Base-by-base conservation (phyloP, 257 asterid species). In the Nicotiana undulata region DNA sequence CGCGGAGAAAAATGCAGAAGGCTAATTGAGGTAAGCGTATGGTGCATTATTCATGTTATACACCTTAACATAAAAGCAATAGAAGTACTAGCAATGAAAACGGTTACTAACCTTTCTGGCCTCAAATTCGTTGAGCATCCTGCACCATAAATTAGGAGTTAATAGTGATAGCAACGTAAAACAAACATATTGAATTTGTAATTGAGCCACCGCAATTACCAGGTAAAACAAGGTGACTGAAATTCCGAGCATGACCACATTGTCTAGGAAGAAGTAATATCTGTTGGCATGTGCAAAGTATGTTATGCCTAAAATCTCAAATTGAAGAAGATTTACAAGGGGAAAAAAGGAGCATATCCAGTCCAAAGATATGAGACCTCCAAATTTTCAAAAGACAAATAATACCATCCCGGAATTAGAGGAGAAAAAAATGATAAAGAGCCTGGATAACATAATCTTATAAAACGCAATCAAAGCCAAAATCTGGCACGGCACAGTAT, bases 61-160 rank as follows among this genome's bases (percentile, higher is more conserved):
- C 61, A 63, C 12, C 68, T 49, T 52, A 28, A 49, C 40, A 63
- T 26, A 16, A 59, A 46, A 61, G 20, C 40, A 5, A 29, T 63
- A 28, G 52, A 52, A 15, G 70, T 22, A 49, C 74, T 75, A 63
- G 81, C 52, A 18, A 77, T 12, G 59, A 70, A 70, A 44, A 53
- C 15, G 76, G 18, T 79, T 52, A 86, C 96, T 80, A 53, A 94
- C 98, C 97, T 93, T 84, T 86, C 80, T n/a, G 88, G 82, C 80
- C 61, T 34, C 84, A 80, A 34, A 80, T 77, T 85, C 80, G 40
- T 64, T 53, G 90, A 59, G 81, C 78, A 82, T 59, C 97, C 98
- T 94, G 89, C 26, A 79, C 68, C 76, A 80, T 63, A 31, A 81
- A 63, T 31, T 46, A 40, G 78, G 63, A 31, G 77, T 81, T 58